A percentile compares a stretch with the other conserved stretches of the same genome.
These are phyloP conservation scores for Hsuehochloa calcarea DNA, from an alignment of 176 grass and related monocot species.

Conservation along the genomic window DNA sequence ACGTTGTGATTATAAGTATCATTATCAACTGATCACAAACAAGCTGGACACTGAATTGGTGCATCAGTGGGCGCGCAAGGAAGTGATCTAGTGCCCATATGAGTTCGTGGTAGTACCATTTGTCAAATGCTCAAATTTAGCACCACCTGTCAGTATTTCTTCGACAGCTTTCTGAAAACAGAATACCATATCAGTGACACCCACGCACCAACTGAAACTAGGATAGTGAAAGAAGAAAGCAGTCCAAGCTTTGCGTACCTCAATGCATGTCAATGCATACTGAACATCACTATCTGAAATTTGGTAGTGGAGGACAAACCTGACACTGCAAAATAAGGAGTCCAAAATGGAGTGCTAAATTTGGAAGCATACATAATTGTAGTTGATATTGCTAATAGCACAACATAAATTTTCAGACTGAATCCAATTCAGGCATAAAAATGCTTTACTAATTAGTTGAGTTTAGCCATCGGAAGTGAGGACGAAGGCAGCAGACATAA, in stretches of 20 bases:
- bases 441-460: background rate
- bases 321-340: constrained; percentile 51
- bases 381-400: background rate
- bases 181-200: background rate
- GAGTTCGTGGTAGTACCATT: constrained; percentile 32
- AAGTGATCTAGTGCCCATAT: constrained; percentile 44
- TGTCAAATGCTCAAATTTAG: constrained; percentile 39
- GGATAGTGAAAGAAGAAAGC: background rate
- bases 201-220: background rate
- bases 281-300: constrained; percentile 84
- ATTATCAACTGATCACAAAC: background rate
- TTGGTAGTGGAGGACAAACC: constrained; percentile 87
- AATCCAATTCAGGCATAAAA: background rate
- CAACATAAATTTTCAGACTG: background rate
- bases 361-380: background rate
- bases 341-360: background rate
- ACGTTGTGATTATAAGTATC: background rate
- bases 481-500: background rate
- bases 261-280: constrained; percentile 66
- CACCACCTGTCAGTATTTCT: constrained; percentile 43
- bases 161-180: constrained; percentile 71
- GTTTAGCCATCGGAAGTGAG: background rate
- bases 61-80: background rate
- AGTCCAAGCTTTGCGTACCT: constrained; percentile 43
- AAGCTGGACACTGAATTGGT: background rate